A percentile compares a stretch with the other conserved stretches of the same genome.
Evolutionary conservation across 1,139 yeast genomes (phyloP).

Genomic region (Zygoascus meyerae): DNA sequence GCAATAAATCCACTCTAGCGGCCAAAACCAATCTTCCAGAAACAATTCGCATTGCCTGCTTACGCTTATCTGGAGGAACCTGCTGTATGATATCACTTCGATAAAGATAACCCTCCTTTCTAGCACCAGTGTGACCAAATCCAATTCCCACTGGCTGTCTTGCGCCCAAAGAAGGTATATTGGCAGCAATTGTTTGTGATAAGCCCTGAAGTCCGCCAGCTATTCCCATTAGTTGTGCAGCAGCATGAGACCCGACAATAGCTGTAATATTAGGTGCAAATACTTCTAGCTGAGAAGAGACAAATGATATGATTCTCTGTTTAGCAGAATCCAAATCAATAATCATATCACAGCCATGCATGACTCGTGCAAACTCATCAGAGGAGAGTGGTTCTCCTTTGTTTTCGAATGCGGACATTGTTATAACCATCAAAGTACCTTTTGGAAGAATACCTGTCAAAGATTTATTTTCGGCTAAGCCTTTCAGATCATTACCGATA

Average conservation of each 20-base stretch:
- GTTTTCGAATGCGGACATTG: conserved; percentile 62
- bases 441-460: conserved; percentile 44
- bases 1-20: conserved; percentile 67
- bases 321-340: conserved; percentile 44
- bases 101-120: conserved; percentile 57
- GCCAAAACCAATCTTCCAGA: conserved; percentile 79
- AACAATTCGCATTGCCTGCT: conserved; percentile 70
- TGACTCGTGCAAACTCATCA: conserved; percentile 39
- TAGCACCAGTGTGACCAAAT: conserved; percentile 40
- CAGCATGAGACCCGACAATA: conserved; percentile 64
- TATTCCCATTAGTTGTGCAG: conserved; percentile 67
- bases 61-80: conserved; percentile 53
- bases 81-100: conserved; percentile 34
- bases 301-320: conserved; percentile 44
- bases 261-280: conserved; percentile 80
- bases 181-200: conserved; percentile 74
- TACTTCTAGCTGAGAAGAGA: conserved; percentile 49
- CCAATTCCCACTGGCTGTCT: conserved; percentile 46
- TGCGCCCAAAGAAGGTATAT: conserved; percentile 73
- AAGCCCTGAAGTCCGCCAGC: conserved; percentile 69
- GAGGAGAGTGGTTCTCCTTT: conserved; percentile 34
- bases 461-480: conserved; percentile 33
- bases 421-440: conserved; percentile 65
- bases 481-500: conserved; percentile 47
- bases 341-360: conserved; percentile 45